phyloP scores from a whole-genome alignment of 2,329 filamentous ascomycete species.

The Fusarium hostae region DNA sequence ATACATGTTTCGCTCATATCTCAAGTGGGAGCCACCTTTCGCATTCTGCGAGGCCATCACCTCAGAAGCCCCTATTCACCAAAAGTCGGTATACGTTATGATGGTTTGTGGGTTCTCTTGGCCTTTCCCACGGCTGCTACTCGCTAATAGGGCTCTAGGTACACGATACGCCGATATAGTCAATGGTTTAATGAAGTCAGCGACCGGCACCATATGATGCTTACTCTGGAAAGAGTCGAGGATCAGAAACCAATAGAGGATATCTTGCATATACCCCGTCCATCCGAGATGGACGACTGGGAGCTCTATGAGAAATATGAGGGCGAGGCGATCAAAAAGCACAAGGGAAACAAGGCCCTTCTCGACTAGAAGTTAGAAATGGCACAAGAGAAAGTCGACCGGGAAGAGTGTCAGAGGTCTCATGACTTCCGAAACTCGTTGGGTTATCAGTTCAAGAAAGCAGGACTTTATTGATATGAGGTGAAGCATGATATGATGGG shows the following conservation, averaged over 20 bases:
- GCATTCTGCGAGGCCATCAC: slow-evolving; percentile 63
- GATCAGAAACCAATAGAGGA: slow-evolving; percentile 57
- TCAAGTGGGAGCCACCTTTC: slow-evolving; percentile 60
- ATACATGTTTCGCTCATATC: slow-evolving; percentile 62
- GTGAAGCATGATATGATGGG: slow-evolving; percentile 7
- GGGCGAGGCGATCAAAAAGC: slow-evolving; percentile 54
- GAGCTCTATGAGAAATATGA: slow-evolving; percentile 60
- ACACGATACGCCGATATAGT: slow-evolving; percentile 61
- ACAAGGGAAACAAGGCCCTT: slow-evolving; percentile 54
- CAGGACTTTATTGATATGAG: neutral
- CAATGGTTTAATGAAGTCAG: slow-evolving; percentile 43
- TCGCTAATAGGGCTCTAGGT: slow-evolving; percentile 50
- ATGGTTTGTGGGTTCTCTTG: slow-evolving; percentile 61
- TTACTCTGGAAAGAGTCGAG: slow-evolving; percentile 58
- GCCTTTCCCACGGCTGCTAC: neutral
- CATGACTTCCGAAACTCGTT: slow-evolving; percentile 43
- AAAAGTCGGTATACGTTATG: slow-evolving; percentile 64
- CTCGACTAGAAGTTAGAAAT: slow-evolving; percentile 55
- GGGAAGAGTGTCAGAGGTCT: slow-evolving; percentile 44
- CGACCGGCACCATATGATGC: slow-evolving; percentile 55
- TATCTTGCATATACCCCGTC: slow-evolving; percentile 59
- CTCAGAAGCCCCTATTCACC: slow-evolving; percentile 65
- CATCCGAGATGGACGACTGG: slow-evolving; percentile 69
- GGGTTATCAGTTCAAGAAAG: slow-evolving; percentile 21
- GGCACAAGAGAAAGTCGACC: slow-evolving; percentile 45